Evolutionary conservation across 148 eudicot species (phyloP).

Genomic region (Rhododendron kiyosumense): DNA sequence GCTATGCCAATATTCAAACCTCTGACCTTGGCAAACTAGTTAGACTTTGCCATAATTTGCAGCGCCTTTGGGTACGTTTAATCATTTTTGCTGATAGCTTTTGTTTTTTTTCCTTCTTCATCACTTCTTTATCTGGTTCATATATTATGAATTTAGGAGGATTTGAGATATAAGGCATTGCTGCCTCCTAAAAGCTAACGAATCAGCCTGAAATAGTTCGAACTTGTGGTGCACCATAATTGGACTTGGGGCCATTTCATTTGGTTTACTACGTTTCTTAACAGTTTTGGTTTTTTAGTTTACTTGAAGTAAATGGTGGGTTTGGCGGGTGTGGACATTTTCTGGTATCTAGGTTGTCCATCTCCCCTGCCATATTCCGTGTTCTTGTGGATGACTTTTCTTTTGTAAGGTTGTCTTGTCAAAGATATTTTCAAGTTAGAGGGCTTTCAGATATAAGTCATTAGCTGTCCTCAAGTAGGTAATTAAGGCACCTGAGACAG

Average conservation of each 20-base stretch:
- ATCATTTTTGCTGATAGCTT: background rate
- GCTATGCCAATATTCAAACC: conserved; percentile 70
- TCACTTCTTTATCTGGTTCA: background rate
- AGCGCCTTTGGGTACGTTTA: conserved; percentile 75
- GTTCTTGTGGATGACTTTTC: background rate
- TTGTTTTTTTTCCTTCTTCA: background rate
- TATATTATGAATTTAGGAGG: background rate
- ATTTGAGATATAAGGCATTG: background rate
- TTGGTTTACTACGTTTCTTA: background rate
- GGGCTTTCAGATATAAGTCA: background rate
- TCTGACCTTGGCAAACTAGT: conserved; percentile 74
- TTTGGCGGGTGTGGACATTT: background rate
- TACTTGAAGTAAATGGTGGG: too few relatives aligned
- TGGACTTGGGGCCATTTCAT: background rate
- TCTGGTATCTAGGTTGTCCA: background rate
- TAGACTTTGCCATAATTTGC: conserved; percentile 60
- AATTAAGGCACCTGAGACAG: background rate
- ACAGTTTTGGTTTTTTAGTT: too few relatives aligned
- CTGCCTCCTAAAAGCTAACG: background rate
- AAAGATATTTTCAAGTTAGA: background rate
- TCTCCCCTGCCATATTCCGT: background rate
- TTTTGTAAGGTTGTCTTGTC: background rate
- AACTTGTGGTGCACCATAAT: background rate
- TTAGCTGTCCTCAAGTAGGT: background rate
- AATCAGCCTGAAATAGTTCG: background rate